Base-by-base conservation (phyloP, 2,329 filamentous ascomycete genomes). In the Dichotomopilus funicola region DNA sequence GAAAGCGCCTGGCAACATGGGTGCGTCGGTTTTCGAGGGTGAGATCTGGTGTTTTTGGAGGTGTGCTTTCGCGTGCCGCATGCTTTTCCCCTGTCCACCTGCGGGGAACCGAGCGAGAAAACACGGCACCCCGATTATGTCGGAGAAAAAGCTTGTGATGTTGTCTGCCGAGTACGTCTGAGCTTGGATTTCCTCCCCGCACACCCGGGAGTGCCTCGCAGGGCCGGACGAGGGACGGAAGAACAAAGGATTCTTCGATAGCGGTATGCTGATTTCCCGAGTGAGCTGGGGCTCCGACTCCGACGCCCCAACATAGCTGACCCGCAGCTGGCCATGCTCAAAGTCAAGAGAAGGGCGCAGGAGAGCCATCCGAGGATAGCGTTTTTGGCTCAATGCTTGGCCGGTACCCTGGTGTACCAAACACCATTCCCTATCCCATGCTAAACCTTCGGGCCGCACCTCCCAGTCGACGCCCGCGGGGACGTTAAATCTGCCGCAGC, bases 381-480 rank as follows among this genome's bases (percentile, higher is more conserved):
- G 79, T 72, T 97, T 99, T 71, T 97, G 92, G 67, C 83, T 96
- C 53, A 99, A 75, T 5, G 87, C 90, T 63, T 86, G 84, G 0
- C 89, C 88, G 1, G 91, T 95, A 44, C 89, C 91, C 66, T 85
- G 81, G 67, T 96, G 91, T 11, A 99, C 78, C 19, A 99, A 75
- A 71, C 92, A 97, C 92, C 94, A 99, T 73, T 97, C 92, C 59
- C 94, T 81, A 69, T 99, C 94, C 91, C 92, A 97, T 7, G 85
- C 87, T 2, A 99, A 76, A 0, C 94, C 94, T 72, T 96, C 91
- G 6, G 80, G 76, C 54, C 81, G 82, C 19, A 97, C 78, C 63
- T 88, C 83, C 94, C 94, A 99, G 11, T 76, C 67, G 6, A 73
- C 73, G 2, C 75, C 78, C 0, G 72, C 59, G 1, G 90, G 86